Percentiles rank a stretch among this genome's conserved stretches.
Evolutionary conservation across 1,139 yeast species (phyloP).

Genomic region (Starmera stellimalicola): DNA sequence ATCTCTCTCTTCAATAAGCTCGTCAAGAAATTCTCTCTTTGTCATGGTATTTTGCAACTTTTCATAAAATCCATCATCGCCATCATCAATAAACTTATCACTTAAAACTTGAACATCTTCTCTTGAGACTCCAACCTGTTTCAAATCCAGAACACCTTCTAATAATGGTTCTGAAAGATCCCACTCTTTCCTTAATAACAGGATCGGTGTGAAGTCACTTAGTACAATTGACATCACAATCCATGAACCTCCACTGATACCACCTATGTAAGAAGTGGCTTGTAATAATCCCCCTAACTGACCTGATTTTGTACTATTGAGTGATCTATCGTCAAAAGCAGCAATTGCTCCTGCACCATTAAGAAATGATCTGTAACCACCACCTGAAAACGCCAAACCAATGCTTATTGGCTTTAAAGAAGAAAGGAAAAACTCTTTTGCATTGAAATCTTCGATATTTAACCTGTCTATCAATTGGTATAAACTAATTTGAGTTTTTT

Average conservation of each 20-base stretch:
- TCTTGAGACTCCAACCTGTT: slow-evolving; percentile 21
- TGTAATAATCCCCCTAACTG: slow-evolving; percentile 45
- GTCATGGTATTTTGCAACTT: slow-evolving; percentile 12
- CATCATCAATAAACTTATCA: slow-evolving; percentile 13
- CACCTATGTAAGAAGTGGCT: slow-evolving; percentile 44
- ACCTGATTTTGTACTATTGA: slow-evolving; percentile 22
- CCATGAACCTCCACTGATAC: slow-evolving; percentile 71
- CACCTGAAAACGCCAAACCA: slow-evolving; percentile 62
- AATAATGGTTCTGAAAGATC: slow-evolving; percentile 38
- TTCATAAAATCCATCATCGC: slow-evolving; percentile 18
- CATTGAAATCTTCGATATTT: slow-evolving; percentile 30
- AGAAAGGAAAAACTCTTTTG: slow-evolving; percentile 19
- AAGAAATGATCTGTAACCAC: slow-evolving; percentile 63
- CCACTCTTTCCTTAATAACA: slow-evolving; percentile 32
- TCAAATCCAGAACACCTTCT: slow-evolving; percentile 40
- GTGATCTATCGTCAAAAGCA: slow-evolving; percentile 41
- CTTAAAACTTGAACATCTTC: slow-evolving; percentile 20
- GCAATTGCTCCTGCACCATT: slow-evolving; percentile 53
- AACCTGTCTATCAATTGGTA: slow-evolving; percentile 27
- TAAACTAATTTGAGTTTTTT: slow-evolving; percentile 25
- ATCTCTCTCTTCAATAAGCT: background rate
- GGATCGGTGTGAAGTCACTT: slow-evolving; percentile 36
- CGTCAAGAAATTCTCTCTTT: background rate
- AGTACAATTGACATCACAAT: slow-evolving; percentile 40
- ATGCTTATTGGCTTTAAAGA: slow-evolving; percentile 28